A percentile compares a stretch with the other conserved stretches of the same genome.
Conservation (phyloP, 805 yeast genomes). For the Lipomyces chichibuensis region DNA sequence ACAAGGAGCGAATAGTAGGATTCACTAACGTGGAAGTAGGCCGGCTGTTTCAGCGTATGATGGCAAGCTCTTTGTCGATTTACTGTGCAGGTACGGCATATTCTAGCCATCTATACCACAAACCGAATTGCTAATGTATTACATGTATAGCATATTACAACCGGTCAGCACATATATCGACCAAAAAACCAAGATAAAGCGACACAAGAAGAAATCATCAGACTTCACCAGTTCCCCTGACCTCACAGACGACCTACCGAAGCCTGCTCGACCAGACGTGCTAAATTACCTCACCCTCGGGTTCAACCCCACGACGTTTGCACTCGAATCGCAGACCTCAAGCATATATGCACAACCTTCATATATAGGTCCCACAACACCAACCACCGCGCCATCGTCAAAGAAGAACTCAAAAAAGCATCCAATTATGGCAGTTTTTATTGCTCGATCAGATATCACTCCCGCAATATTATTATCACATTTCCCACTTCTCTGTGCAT, state of each 20-base stretch:
- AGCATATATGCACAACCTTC: constrained; percentile 4
- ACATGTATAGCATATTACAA: constrained; percentile 9
- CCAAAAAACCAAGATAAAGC: constrained; percentile 6
- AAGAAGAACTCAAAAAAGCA: constrained; percentile 5
- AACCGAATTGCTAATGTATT: neutral
- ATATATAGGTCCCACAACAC: neutral
- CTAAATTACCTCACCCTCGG: constrained; percentile 25
- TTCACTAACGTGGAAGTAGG: constrained; percentile 12
- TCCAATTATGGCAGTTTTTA: constrained; percentile 33
- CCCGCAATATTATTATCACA: constrained; percentile 36
- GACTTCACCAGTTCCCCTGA: neutral
- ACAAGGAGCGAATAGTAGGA: neutral
- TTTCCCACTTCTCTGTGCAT: constrained; percentile 33
- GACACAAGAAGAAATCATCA: neutral
- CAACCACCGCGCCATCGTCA: neutral
- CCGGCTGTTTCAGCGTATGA: constrained; percentile 24
- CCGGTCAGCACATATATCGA: constrained; percentile 18
- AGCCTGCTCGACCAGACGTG: constrained; percentile 15
- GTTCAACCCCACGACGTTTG: constrained; percentile 28
- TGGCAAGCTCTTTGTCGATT: constrained; percentile 23
- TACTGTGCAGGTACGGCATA: constrained; percentile 17
- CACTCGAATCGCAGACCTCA: constrained; percentile 27
- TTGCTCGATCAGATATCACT: constrained; percentile 34
- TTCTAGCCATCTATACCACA: neutral
- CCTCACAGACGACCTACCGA: neutral